Percentiles rank a stretch among this genome's conserved stretches.
Evolutionary conservation across 768 basidiomycete genomes (phyloP).

Genomic region (Tulasnella sp.): DNA sequence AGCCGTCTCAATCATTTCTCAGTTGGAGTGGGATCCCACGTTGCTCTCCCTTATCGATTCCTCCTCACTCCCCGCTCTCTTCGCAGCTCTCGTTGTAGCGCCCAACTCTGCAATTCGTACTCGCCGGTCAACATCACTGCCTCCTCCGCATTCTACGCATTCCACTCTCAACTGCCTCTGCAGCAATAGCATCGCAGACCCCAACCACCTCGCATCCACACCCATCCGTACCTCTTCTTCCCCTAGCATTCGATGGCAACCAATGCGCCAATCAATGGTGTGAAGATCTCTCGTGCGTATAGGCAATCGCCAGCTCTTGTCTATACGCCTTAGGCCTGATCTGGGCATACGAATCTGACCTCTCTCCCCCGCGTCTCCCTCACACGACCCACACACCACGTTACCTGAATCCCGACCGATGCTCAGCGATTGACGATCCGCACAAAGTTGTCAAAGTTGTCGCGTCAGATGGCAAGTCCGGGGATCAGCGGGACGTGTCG

Average conservation of each 20-base stretch:
- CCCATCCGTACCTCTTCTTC: background rate
- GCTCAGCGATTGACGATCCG: slow-evolving; percentile 64
- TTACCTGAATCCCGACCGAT: slow-evolving; percentile 10
- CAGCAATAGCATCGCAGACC: too few species aligned
- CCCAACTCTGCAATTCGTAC: background rate
- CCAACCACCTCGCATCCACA: background rate
- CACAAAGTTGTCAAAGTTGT: slow-evolving; percentile 89
- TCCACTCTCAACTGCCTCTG: too few species aligned
- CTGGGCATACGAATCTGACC: background rate
- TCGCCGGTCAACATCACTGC: too few species aligned
- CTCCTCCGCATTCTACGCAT: too few species aligned
- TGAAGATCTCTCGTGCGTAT: slow-evolving; percentile 73
- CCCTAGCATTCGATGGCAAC: slow-evolving; percentile 17
- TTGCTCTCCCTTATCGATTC: slow-evolving; percentile 1
- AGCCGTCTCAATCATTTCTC: slow-evolving; percentile 3
- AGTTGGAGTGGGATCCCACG: too few species aligned
- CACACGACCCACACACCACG: background rate
- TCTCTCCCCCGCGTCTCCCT: slow-evolving; percentile 10
- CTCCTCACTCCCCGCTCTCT: background rate
- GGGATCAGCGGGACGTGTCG: slow-evolving; percentile 73
- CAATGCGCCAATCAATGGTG: slow-evolving; percentile 69
- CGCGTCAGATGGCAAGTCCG: slow-evolving; percentile 89
- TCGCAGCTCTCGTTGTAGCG: background rate
- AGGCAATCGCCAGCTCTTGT: slow-evolving; percentile 13
- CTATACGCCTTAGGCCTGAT: background rate